A percentile compares a stretch with the other conserved stretches of the same genome.
phyloP scores from a whole-genome alignment of 176 grass and related monocot species.

The Triticum timopheevii region DNA sequence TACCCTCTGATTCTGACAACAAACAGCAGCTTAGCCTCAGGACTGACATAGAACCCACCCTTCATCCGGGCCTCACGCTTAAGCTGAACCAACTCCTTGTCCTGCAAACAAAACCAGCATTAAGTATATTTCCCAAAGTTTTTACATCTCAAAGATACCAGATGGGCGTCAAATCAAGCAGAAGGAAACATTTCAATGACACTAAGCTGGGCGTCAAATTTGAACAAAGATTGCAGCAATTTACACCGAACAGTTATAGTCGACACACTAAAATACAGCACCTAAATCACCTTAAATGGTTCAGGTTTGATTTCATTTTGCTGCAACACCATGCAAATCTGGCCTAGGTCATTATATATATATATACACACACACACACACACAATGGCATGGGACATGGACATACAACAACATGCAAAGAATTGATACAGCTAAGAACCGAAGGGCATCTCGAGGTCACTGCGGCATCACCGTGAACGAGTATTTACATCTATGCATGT shows the following conservation, averaged over 20 bases:
- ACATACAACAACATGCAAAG: neutral
- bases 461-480: neutral
- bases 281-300: neutral
- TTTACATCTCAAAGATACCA: neutral
- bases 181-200: neutral
- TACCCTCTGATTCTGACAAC: slow-evolving; percentile 88
- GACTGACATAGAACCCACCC: slow-evolving; percentile 93
- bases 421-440: neutral
- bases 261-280: neutral
- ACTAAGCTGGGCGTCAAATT: neutral
- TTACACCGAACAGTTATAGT: neutral
- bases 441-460: neutral
- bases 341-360: neutral
- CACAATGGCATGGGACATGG: neutral
- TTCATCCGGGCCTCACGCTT: slow-evolving; percentile 91
- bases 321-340: neutral
- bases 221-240: neutral
- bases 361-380: no score
- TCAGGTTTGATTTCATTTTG: neutral
- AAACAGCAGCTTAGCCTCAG: slow-evolving; percentile 86
- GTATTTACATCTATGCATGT: no score
- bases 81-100: slow-evolving; percentile 79
- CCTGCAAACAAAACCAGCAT: slow-evolving; percentile 34
- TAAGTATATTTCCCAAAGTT: neutral
- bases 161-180: neutral